Base-by-base conservation (phyloP, 2,329 filamentous ascomycete species). In the Simplicillium sp. region DNA sequence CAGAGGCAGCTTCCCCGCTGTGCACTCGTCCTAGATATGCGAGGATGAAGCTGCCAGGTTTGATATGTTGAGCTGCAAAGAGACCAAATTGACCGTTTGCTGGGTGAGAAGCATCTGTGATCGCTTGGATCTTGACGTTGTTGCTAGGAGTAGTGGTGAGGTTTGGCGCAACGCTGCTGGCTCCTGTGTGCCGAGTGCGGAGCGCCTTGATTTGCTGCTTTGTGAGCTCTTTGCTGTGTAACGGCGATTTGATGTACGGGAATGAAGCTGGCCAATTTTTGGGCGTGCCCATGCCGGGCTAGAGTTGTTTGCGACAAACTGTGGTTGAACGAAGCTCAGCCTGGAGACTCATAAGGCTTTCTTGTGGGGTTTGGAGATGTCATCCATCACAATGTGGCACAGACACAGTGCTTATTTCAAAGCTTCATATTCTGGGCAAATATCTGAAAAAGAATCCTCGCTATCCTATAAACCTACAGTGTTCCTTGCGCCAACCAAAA, bases 1-100 rank as follows among this genome's bases (percentile, higher is more conserved):
- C 51, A 48, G 52, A 40, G 12, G 31, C 31, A 13, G 15, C 13
- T 13, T 11, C 15, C 12, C 31, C 31, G 15, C 13, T n/a, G 56
- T 83, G 79, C 36, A 79, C 62, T 13, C 73, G 60, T 6, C 80
- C 80, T 4, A 81, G 61, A 53, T 83, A 84, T 14, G 72, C 70
- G n/a, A 82, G 49, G 38, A 83, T 67, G 34, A 82, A 70, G 2
- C 65, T 60, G 2, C 73, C 76, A 0, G 78, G 68, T 11, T 61
- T 53, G 9, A 84, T 66, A 40, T 68, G 54, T 7, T 65, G 66
- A 1, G 71, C 59, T 4, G 80, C 77, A 51, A 81, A 82, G 28
- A 83, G 71, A 1, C 79, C 79, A 38, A 53, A 57, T 55, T 83
- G 79, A 4, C 71, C 70, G 49, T 61, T 49, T 11, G 79, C 78